Evolutionary conservation across 306 rosid species (phyloP).

Genomic region (Ormosia emarginata): DNA sequence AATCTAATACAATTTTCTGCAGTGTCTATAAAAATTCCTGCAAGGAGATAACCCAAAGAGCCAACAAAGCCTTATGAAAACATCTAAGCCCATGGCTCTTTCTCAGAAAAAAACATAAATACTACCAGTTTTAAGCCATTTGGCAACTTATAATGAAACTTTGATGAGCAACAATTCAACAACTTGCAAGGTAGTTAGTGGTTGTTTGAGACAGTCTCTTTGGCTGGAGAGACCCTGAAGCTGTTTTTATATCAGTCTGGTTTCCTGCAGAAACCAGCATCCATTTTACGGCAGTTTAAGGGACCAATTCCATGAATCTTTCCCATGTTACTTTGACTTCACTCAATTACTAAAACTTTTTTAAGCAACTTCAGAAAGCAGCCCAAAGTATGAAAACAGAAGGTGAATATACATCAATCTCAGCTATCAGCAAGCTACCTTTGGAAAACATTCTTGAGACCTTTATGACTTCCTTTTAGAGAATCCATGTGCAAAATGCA

Average conservation of each 20-base stretch:
- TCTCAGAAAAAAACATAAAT: background rate
- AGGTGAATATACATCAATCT: background rate
- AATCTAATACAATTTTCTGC: constrained; percentile 1
- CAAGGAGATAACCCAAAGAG: background rate
- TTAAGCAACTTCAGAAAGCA: background rate
- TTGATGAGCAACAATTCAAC: background rate
- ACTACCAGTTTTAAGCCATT: background rate
- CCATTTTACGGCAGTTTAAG: background rate
- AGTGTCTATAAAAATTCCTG: background rate
- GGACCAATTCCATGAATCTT: background rate
- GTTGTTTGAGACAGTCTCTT: background rate
- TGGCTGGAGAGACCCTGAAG: background rate
- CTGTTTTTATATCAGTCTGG: background rate
- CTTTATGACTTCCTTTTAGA: constrained; percentile 64
- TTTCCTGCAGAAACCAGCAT: background rate
- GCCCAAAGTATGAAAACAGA: background rate
- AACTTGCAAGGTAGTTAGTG: background rate
- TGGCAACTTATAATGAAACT: background rate
- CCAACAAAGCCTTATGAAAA: constrained; percentile 13
- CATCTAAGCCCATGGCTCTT: background rate
- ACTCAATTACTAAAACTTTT: background rate
- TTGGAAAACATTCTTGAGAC: constrained; percentile 56
- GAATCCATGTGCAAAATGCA: constrained; percentile 87
- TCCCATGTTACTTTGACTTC: background rate
- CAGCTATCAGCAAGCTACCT: constrained; percentile 44